Base-by-base conservation (phyloP, 805 yeast species). In the Lipomyces yamanashiensis region DNA sequence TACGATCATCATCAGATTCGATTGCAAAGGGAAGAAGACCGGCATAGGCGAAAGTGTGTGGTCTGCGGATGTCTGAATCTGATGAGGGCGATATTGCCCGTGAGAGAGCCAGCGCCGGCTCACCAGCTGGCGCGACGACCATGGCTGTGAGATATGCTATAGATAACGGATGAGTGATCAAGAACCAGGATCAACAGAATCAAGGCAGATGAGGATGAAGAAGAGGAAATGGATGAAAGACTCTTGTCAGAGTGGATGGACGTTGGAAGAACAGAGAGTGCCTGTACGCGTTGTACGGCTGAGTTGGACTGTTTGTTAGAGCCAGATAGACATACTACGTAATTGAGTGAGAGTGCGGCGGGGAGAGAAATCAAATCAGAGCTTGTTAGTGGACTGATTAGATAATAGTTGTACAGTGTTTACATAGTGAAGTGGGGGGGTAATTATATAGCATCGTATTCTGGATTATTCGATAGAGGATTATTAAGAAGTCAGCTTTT, bases 11-110 rank as follows among this genome's bases (percentile, higher is more conserved):
- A 15, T 85, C 85, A 0, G 84, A 70, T 74, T 91, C 98, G 0
- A 87, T 83, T 49, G 80, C 77, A 74, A 92, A 95, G 0, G 98
- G 98, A 34, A 93, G 79, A 55, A 83, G 71, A 17, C 73, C 75
- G n/a, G 61, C 63, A 67, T 78, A 78, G 7, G 76, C 76, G 58
- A 72, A 75, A 5, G 84, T 78, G 59, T 85, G 74, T 10, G 57
- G 64, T 13, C 33, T 21, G 47, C 67, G 67, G 7, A 43, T 17
- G 48, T 57, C 59, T 28, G 51, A 15, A 17, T 45, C 59, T 4
- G 57, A 17, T 19, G 51, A 23, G 0, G 62, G 51, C 9, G 61
- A 50, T 7, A 19, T 54, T 33, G 12, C 19, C 40, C 54, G 43
- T 17, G 33, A 54, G 36, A 17, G 48, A 23, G 48, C 19, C 40